A percentile compares a stretch with the other conserved stretches of the same genome.
These are phyloP conservation scores for Myrmaecium sp. DNA, from an alignment of 2,329 filamentous ascomycete species.

Conservation along the genomic window DNA sequence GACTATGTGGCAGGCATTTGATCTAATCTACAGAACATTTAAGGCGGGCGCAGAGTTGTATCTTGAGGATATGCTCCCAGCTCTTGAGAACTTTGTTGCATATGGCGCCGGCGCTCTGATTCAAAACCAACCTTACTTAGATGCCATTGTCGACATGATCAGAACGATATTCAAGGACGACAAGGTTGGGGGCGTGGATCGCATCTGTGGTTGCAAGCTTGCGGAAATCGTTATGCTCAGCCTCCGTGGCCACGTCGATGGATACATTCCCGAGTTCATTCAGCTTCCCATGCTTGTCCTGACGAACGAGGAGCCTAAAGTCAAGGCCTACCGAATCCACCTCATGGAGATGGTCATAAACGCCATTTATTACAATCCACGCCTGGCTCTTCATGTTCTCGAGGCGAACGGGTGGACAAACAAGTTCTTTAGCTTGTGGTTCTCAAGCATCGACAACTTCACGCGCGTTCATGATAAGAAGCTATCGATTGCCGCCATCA, in stretches of 20 bases:
- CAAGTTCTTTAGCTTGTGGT: conserved; percentile 98
- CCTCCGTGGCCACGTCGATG: conserved; percentile 73
- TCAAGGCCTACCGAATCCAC: conserved; percentile 89
- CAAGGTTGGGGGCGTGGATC: conserved; percentile 83
- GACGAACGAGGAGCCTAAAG: conserved; percentile 56
- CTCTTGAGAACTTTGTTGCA: conserved; percentile 92
- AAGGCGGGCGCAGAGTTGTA: conserved; percentile 95
- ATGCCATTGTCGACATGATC: conserved; percentile 85
- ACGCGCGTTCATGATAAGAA: conserved; percentile 96
- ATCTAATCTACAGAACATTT: conserved; percentile 91
- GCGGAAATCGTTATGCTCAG: conserved; percentile 96
- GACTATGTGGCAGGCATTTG: conserved; percentile 98
- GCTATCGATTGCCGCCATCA: conserved; percentile 86
- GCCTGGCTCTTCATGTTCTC: conserved; percentile 69
- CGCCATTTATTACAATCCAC: conserved; percentile 90
- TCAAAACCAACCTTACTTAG: conserved; percentile 71
- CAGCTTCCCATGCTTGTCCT: conserved; percentile 76
- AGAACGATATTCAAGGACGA: conserved; percentile 84
- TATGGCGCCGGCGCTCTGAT: conserved; percentile 70
- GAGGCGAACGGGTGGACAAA: conserved; percentile 91
- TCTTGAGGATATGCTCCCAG: conserved; percentile 65
- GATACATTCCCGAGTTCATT: conserved; percentile 77
- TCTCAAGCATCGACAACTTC: conserved; percentile 87
- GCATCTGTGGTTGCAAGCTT: conserved; percentile 94
- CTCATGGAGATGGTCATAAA: conserved; percentile 99